Evolutionary conservation across 1,284 basidiomycete genomes (phyloP).

Genomic region (Meira miltonrushii): DNA sequence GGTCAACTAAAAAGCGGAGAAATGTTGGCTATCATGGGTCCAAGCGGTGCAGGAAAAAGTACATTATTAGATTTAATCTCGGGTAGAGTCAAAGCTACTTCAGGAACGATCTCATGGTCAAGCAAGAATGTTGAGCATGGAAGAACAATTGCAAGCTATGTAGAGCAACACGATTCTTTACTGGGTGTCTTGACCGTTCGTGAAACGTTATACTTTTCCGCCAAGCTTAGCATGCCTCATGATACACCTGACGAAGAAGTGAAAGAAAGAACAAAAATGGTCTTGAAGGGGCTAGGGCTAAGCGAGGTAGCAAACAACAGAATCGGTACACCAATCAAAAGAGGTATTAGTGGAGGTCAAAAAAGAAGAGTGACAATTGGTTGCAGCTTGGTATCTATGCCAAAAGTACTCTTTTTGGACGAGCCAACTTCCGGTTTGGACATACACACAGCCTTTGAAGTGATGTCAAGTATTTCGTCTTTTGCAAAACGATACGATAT

Average conservation of each 20-base stretch:
- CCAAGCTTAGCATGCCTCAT: slow-evolving; percentile 32
- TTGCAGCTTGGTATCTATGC: slow-evolving; percentile 50
- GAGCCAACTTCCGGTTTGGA: slow-evolving; percentile 53
- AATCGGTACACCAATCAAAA: slow-evolving; percentile 54
- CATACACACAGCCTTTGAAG: slow-evolving; percentile 41
- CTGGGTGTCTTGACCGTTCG: slow-evolving; percentile 54
- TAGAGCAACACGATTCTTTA: slow-evolving; percentile 55
- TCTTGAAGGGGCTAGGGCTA: slow-evolving; percentile 48
- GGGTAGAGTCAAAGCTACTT: slow-evolving; percentile 24
- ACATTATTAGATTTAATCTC: slow-evolving; percentile 54
- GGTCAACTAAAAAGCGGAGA: slow-evolving; percentile 11
- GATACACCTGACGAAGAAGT: slow-evolving; percentile 4
- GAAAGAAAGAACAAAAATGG: slow-evolving; percentile 21
- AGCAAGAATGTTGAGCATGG: slow-evolving; percentile 16
- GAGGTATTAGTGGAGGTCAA: slow-evolving; percentile 55
- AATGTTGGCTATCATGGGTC: slow-evolving; percentile 47
- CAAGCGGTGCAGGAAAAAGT: slow-evolving; percentile 53
- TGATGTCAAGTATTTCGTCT: slow-evolving; percentile 40
- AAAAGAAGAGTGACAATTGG: slow-evolving; percentile 53
- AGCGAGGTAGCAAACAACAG: slow-evolving; percentile 33
- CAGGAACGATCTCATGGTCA: slow-evolving; percentile 13
- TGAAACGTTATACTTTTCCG: slow-evolving; percentile 52
- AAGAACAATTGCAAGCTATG: slow-evolving; percentile 35
- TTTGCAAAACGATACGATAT: slow-evolving; percentile 39
- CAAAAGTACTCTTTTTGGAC: slow-evolving; percentile 54